A percentile compares a stretch with the other conserved stretches of the same genome.
Conservation (phyloP, 1,139 yeast genomes). For the Scheffersomyces illinoinensis region DNA sequence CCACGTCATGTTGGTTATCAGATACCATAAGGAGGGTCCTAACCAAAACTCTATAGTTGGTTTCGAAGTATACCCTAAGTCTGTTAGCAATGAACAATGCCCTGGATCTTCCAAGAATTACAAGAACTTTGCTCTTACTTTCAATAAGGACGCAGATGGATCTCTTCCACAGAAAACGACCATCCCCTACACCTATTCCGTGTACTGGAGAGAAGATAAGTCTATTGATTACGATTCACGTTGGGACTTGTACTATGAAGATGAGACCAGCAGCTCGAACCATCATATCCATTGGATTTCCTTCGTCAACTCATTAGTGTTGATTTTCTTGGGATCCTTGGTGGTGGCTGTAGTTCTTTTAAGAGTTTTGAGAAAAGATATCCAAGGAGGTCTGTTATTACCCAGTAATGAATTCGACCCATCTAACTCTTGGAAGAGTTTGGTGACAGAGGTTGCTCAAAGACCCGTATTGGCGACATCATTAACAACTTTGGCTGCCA, state of each 20-base stretch:
- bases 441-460: conserved; percentile 55
- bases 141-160: conserved; percentile 12
- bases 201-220: conserved; percentile 84
- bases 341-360: conserved; percentile 64
- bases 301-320: conserved; percentile 61
- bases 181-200: conserved; percentile 82
- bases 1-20: conserved; percentile 77
- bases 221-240: conserved; percentile 67
- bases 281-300: conserved; percentile 71
- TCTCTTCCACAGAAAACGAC: conserved; percentile 23
- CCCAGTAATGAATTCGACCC: conserved; percentile 2
- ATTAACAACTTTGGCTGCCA: conserved; percentile 61
- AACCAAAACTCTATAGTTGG: conserved; percentile 69
- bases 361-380: conserved; percentile 47
- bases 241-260: conserved; percentile 72
- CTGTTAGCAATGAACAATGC: conserved; percentile 66
- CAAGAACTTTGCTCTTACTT: conserved; percentile 50
- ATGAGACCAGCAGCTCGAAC: conserved; percentile 46
- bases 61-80: conserved; percentile 86
- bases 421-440: conserved; percentile 47
- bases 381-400: conserved; percentile 17
- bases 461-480: conserved; percentile 49
- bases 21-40: conserved; percentile 59
- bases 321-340: conserved; percentile 58
- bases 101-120: conserved; percentile 68